phyloP scores from a whole-genome alignment of 148 eudicot species.

The Hydrangea macrophylla region DNA sequence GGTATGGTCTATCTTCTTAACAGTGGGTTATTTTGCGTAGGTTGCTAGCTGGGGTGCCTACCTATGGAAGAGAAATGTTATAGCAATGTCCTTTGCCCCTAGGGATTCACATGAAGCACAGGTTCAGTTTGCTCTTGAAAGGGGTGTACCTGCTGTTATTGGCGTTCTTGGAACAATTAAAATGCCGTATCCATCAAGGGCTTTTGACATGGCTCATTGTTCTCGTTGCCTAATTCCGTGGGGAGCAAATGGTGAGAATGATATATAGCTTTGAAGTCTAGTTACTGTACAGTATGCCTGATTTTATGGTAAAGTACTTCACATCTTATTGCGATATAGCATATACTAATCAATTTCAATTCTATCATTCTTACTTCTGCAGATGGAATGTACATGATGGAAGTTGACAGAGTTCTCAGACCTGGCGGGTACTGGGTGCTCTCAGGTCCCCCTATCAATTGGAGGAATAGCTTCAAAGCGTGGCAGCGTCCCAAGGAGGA shows the following conservation, averaged over 20 bases:
- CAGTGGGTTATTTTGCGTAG: conserved; percentile 23
- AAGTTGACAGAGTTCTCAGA: conserved; percentile 94
- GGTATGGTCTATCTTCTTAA: neutral
- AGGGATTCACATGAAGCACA: conserved; percentile 79
- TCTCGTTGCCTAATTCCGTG: conserved; percentile 79
- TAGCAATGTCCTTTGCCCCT: conserved; percentile 79
- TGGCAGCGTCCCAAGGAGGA: conserved; percentile 91
- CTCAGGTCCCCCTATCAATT: conserved; percentile 95
- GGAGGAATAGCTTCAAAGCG: conserved; percentile 65
- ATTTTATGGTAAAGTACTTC: neutral
- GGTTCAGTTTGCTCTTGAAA: conserved; percentile 79
- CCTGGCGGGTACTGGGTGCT: conserved; percentile 99
- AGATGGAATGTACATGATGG: conserved; percentile 93
- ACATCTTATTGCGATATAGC: neutral
- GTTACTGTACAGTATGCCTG: neutral
- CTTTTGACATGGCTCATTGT: conserved; percentile 83
- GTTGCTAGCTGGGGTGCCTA: conserved; percentile 89
- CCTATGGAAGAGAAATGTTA: conserved; percentile 75
- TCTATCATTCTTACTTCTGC: conserved; percentile 18
- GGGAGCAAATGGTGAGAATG: conserved; percentile 56
- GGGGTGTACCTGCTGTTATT: conserved; percentile 78
- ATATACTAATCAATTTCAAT: too few species aligned
- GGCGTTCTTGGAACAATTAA: conserved; percentile 72
- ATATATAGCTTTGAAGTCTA: neutral
- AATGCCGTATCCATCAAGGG: conserved; percentile 67